A percentile compares a stretch with the other conserved stretches of the same genome.
These are phyloP conservation scores for Daldinia childiae DNA, from an alignment of 495 filamentous ascomycete genomes.

Conservation along the genomic window DNA sequence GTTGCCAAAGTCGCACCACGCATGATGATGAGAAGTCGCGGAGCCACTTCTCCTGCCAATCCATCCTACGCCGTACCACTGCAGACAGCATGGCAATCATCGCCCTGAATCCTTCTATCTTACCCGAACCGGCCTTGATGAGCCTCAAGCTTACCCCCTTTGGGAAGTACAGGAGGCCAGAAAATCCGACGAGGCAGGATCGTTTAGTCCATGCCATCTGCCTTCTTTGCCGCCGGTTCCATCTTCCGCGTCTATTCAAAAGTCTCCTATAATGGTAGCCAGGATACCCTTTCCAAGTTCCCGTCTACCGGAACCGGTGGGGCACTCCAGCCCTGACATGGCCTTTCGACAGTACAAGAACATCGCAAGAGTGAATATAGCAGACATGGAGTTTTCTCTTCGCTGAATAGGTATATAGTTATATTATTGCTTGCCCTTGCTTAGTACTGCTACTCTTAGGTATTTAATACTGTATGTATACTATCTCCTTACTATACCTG, in stretches of 20 bases:
- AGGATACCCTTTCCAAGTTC: constrained; percentile 42
- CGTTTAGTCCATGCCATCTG: constrained; percentile 39
- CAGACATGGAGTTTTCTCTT: constrained; percentile 14
- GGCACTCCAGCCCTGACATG: constrained; percentile 32
- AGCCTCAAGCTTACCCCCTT: constrained; percentile 38
- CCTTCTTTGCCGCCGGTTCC: constrained; percentile 40
- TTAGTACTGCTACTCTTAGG: not conserved
- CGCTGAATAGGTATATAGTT: not conserved
- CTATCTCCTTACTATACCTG: constrained; percentile 25
- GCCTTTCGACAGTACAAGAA: constrained; percentile 6
- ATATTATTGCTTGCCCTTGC: not conserved
- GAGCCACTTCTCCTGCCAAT: constrained; percentile 41
- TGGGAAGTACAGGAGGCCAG: constrained; percentile 35
- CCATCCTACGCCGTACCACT: constrained; percentile 38
- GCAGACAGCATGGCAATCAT: constrained; percentile 37
- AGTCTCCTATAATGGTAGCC: constrained; percentile 19
- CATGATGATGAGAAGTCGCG: constrained; percentile 8
- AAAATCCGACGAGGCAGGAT: constrained; percentile 40
- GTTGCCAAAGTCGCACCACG: constrained; percentile 39
- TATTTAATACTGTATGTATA: not conserved
- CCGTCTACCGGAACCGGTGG: constrained; percentile 47
- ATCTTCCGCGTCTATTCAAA: constrained; percentile 36
- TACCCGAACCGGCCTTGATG: constrained; percentile 35
- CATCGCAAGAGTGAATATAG: constrained; percentile 13
- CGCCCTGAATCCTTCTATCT: constrained; percentile 42